Percentiles rank a stretch among this genome's conserved stretches.
These are phyloP conservation scores for Miscanthus lutarioriparius DNA, from an alignment of 176 grass and related monocot genomes.

Conservation along the genomic window DNA sequence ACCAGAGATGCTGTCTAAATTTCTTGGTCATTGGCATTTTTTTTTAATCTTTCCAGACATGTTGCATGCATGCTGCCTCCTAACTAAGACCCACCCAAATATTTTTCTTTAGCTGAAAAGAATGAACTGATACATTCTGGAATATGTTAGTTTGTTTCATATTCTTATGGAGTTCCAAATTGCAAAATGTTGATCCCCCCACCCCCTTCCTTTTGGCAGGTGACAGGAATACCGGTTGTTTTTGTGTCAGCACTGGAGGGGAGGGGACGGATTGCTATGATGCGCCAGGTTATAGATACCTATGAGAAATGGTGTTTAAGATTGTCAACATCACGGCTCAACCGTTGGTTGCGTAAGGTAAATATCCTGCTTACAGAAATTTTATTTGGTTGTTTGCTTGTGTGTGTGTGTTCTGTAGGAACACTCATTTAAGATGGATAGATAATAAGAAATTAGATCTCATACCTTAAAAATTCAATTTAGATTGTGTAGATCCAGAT, in stretches of 20 bases:
- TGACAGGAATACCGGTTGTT: constrained; percentile 89
- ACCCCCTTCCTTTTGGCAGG: constrained; percentile 46
- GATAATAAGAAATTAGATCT: constrained; percentile 2
- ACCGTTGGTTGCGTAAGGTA: constrained; percentile 98
- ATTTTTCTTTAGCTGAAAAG: constrained; percentile 20
- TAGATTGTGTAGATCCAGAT: background rate
- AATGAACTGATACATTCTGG: background rate
- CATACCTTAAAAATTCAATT: constrained; percentile 5
- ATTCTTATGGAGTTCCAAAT: background rate
- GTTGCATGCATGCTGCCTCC: background rate
- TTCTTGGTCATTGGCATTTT: background rate
- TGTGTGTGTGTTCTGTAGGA: constrained; percentile 4
- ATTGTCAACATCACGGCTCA: constrained; percentile 81
- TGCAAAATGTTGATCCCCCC: background rate
- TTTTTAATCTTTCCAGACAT: background rate
- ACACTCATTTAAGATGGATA: background rate
- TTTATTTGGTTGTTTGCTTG: constrained; percentile 15
- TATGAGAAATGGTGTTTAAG: constrained; percentile 93
- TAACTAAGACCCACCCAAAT: background rate
- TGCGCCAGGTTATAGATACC: constrained; percentile 80
- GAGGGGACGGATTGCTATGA: constrained; percentile 65
- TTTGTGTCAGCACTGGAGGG: constrained; percentile 97
- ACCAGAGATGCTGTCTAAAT: background rate
- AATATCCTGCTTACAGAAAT: background rate
- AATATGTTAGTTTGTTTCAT: constrained; percentile 27